Conservation (phyloP, 2,329 filamentous ascomycete species). For the Cryphonectria radicalis region DNA sequence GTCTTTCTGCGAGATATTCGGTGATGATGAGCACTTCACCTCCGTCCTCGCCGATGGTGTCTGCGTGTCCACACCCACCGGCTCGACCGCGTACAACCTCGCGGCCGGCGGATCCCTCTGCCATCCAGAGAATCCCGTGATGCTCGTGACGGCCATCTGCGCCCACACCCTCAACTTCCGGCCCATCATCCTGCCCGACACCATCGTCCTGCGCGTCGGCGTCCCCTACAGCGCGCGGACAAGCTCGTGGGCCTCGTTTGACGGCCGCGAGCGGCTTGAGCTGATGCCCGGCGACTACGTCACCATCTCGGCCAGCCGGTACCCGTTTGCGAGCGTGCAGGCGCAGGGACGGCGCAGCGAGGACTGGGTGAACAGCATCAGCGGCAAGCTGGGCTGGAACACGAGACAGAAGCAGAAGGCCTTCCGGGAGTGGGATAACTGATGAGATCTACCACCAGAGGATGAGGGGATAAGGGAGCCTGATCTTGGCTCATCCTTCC, state of each 20-base stretch:
- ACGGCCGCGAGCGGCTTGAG: slow-evolving; percentile 87
- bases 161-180: slow-evolving; percentile 94
- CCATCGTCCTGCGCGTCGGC: slow-evolving; percentile 87
- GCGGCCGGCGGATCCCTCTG: slow-evolving; percentile 94
- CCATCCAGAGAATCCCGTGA: slow-evolving; percentile 95
- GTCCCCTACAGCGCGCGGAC: slow-evolving; percentile 94
- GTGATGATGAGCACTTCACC: slow-evolving; percentile 93
- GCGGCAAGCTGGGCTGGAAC: slow-evolving; percentile 80
- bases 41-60: slow-evolving; percentile 91
- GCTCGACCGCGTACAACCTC: slow-evolving; percentile 93
- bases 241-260: slow-evolving; percentile 96
- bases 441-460: background rate
- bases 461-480: background rate
- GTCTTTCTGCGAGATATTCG: slow-evolving; percentile 90
- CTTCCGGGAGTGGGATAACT: slow-evolving; percentile 51
- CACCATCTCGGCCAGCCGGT: slow-evolving; percentile 79
- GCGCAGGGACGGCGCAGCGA: slow-evolving; percentile 70
- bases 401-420: slow-evolving; percentile 76
- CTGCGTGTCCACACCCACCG: slow-evolving; percentile 92
- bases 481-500: background rate
- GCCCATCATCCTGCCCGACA: slow-evolving; percentile 95
- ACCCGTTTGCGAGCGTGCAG: slow-evolving; percentile 79
- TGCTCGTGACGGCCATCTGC: slow-evolving; percentile 91
- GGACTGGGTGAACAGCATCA: slow-evolving; percentile 84
- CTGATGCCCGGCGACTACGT: slow-evolving; percentile 80